Percentiles rank a stretch among this genome's conserved stretches.
phyloP scores from a whole-genome alignment of 306 rosid genomes.

The Trifolium dubium region DNA sequence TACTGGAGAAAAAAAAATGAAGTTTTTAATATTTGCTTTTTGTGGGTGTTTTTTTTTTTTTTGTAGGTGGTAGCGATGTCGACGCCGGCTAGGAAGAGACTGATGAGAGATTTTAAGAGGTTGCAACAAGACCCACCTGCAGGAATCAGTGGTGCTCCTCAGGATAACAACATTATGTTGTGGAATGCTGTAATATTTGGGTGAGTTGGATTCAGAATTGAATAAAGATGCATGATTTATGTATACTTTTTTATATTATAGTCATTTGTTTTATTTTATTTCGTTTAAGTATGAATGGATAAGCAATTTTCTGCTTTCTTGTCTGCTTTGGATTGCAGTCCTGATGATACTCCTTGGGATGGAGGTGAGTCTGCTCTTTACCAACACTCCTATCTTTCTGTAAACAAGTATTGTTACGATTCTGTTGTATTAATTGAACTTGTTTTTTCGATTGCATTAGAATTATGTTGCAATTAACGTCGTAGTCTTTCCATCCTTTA shows the following conservation, averaged over 20 bases:
- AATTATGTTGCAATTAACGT: conserved; percentile 30
- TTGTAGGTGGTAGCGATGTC: conserved; percentile 75
- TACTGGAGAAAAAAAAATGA: too few species aligned
- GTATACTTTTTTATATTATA: conserved; percentile 23
- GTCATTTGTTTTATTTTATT: conserved; percentile 33
- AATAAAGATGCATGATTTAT: conserved; percentile 15
- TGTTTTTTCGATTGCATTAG: conserved; percentile 10
- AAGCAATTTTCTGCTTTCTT: conserved; percentile 63
- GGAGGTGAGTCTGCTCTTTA: conserved; percentile 57
- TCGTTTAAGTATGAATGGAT: conserved; percentile 53
- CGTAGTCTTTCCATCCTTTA: neutral
- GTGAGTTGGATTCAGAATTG: conserved; percentile 56
- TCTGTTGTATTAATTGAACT: conserved; percentile 14
- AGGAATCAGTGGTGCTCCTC: conserved; percentile 98
- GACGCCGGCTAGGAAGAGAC: conserved; percentile 92
- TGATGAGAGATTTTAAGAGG: conserved; percentile 99
- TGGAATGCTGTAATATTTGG: conserved; percentile 99
- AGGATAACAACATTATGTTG: conserved; percentile 93
- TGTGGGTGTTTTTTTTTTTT: neutral
- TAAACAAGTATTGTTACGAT: neutral
- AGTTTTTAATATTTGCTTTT: too few species aligned
- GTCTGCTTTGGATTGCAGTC: conserved; percentile 68
- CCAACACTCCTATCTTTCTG: neutral
- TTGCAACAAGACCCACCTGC: conserved; percentile 98
- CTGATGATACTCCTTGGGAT: conserved; percentile 75